Evolutionary conservation across 495 filamentous ascomycete species (phyloP).

Genomic region (Collariella sp.): DNA sequence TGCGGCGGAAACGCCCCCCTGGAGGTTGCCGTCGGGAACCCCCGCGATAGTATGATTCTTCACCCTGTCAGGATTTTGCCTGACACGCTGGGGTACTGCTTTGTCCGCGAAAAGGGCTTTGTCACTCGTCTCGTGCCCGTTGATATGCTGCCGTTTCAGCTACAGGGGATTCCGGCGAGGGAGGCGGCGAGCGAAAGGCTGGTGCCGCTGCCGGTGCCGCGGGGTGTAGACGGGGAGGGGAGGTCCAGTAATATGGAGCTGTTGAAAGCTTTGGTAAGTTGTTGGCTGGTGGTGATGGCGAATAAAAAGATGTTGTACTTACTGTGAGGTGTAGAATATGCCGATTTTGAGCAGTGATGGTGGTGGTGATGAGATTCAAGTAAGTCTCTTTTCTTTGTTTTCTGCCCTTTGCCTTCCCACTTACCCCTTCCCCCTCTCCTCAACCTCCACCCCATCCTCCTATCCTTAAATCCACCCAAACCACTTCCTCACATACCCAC

Average conservation of each 20-base stretch:
- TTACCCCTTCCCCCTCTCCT: not conserved
- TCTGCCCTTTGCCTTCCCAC: not conserved
- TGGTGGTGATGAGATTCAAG: conserved; percentile 29
- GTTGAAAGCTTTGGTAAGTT: conserved; percentile 16
- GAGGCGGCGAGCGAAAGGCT: conserved; percentile 28
- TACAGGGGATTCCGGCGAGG: conserved; percentile 27
- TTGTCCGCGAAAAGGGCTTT: conserved; percentile 47
- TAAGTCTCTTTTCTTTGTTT: conserved; percentile 13
- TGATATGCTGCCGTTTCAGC: conserved; percentile 49
- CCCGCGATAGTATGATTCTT: not conserved
- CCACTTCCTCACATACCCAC: not conserved
- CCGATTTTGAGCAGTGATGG: not conserved
- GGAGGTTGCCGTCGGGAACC: not conserved
- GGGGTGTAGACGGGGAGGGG: conserved; percentile 27
- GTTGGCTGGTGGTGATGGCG: not conserved
- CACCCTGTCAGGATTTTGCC: not conserved
- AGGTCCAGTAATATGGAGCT: conserved; percentile 26
- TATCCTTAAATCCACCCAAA: not conserved
- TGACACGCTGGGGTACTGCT: conserved; percentile 38
- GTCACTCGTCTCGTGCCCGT: conserved; percentile 56
- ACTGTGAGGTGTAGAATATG: not conserved
- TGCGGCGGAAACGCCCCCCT: not conserved
- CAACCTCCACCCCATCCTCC: not conserved
- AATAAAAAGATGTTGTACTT: not conserved
- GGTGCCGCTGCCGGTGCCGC: conserved; percentile 35